Evolutionary conservation across 2,329 filamentous ascomycete genomes (phyloP).

Genomic region (Ploettnerulaceae sp.): DNA sequence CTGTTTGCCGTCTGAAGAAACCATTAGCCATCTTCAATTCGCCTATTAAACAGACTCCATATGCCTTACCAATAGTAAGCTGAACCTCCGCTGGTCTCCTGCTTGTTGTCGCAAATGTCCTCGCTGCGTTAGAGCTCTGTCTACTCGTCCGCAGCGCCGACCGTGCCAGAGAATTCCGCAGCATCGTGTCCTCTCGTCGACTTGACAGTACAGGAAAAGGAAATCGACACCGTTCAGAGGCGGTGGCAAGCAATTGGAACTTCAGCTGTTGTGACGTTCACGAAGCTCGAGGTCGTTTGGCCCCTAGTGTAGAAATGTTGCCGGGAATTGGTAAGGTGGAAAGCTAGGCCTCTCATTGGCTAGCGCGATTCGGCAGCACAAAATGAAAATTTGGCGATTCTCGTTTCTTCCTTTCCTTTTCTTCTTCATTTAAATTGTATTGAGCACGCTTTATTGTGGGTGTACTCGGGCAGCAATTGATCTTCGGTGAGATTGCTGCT

Average conservation of each 20-base stretch:
- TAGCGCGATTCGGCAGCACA: slow-evolving; percentile 11
- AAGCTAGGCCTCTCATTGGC: slow-evolving; percentile 27
- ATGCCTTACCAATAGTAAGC: slow-evolving; percentile 79
- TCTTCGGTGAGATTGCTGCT: slow-evolving; percentile 38
- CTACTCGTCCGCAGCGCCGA: slow-evolving; percentile 62
- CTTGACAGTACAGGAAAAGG: slow-evolving; percentile 34
- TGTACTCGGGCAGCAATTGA: slow-evolving; percentile 49
- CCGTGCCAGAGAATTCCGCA: slow-evolving; percentile 63
- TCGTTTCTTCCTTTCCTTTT: slow-evolving; percentile 29
- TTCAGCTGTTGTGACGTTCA: slow-evolving; percentile 17
- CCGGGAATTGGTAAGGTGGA: slow-evolving; percentile 24
- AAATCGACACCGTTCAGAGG: slow-evolving; percentile 19
- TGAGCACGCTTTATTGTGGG: slow-evolving; percentile 69
- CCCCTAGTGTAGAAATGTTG: slow-evolving; percentile 1
- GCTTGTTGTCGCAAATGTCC: slow-evolving; percentile 77
- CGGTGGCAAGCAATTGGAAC: slow-evolving; percentile 21
- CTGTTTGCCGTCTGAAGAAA: slow-evolving; percentile 81
- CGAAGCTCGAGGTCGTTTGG: slow-evolving; percentile 10
- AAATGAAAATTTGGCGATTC: slow-evolving; percentile 22
- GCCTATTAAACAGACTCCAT: slow-evolving; percentile 23
- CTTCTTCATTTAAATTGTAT: slow-evolving; percentile 51
- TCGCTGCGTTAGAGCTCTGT: slow-evolving; percentile 56
- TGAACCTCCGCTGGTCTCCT: slow-evolving; percentile 86
- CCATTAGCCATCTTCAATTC: slow-evolving; percentile 31
- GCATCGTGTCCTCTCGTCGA: slow-evolving; percentile 61